Conservation (phyloP, 2,329 filamentous ascomycete species). For the Colletotrichum trifolii region DNA sequence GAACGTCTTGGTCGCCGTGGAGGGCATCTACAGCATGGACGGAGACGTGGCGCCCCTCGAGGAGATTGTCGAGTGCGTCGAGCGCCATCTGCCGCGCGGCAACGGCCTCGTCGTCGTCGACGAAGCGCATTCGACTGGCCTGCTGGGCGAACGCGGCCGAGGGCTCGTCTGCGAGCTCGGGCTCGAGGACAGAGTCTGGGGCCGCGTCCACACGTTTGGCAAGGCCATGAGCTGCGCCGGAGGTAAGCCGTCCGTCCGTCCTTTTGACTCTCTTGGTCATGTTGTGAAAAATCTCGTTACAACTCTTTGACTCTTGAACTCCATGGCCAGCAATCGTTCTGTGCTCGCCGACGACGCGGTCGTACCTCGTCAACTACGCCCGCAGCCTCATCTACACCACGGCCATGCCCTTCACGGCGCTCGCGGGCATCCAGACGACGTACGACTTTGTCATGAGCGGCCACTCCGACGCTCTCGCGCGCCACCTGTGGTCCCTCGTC, state of each 20-base stretch:
- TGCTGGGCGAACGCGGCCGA: constrained; percentile 65
- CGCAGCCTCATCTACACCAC: constrained; percentile 82
- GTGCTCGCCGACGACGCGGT: constrained; percentile 66
- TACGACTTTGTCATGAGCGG: constrained; percentile 68
- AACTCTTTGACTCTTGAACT: constrained; percentile 38
- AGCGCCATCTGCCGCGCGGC: constrained; percentile 62
- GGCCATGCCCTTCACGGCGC: constrained; percentile 70
- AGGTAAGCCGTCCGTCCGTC: constrained; percentile 62
- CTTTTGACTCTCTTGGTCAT: too few relatives aligned
- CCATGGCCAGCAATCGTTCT: constrained; percentile 69
- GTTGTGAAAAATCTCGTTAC: too few relatives aligned
- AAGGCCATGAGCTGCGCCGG: constrained; percentile 77
- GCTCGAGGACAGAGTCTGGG: constrained; percentile 66
- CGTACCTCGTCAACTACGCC: constrained; percentile 80
- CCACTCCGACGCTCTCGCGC: constrained; percentile 51
- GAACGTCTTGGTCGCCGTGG: constrained; percentile 76
- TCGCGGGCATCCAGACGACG: constrained; percentile 67
- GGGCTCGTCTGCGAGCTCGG: constrained; percentile 69
- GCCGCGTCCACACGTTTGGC: constrained; percentile 73
- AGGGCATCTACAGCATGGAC: constrained; percentile 86
- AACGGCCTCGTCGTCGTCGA: constrained; percentile 75
- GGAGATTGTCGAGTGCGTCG: constrained; percentile 68
- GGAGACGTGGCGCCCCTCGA: constrained; percentile 76
- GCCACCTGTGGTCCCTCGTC: constrained; percentile 58
- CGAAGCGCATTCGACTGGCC: constrained; percentile 74